A percentile compares a stretch with the other conserved stretches of the same genome.
These are phyloP conservation scores for Phaeosphaeria sp. DNA, from an alignment of 2,329 filamentous ascomycete species.

Conservation along the genomic window DNA sequence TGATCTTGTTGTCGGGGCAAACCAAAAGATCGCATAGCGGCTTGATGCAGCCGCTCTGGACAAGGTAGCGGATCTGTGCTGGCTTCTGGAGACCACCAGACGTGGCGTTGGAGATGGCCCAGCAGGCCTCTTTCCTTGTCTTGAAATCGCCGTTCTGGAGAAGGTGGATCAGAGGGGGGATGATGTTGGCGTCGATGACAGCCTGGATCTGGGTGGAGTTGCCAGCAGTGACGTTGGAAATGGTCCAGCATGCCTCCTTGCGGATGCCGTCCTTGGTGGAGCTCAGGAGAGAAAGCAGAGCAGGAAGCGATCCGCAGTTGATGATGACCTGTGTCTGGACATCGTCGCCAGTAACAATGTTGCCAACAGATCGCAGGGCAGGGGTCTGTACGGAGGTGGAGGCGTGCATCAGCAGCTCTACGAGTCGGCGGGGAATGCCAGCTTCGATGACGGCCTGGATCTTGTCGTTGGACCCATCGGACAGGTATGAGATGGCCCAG, in stretches of 20 bases:
- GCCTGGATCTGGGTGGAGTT: conserved; percentile 98
- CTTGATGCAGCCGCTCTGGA: conserved; percentile 93
- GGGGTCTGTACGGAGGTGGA: conserved; percentile 98
- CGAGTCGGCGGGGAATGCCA: conserved; percentile 92
- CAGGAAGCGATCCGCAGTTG: conserved; percentile 92
- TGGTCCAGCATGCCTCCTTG: conserved; percentile 99
- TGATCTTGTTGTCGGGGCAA: conserved; percentile 99
- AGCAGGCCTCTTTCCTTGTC: conserved; percentile 98
- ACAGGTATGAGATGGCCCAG: conserved; percentile 99
- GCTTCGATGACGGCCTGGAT: conserved; percentile 99
- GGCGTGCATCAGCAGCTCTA: conserved; percentile 96
- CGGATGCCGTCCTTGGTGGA: conserved; percentile 98
- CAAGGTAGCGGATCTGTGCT: conserved; percentile 96
- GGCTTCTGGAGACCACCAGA: conserved; percentile 98
- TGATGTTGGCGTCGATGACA: conserved; percentile 95
- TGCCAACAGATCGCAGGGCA: conserved; percentile 93
- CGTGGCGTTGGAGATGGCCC: conserved; percentile 98
- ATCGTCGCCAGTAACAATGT: conserved; percentile 98
- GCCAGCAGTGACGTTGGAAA: conserved; percentile 97
- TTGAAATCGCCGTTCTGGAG: conserved; percentile 97
- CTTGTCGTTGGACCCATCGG: conserved; percentile 98
- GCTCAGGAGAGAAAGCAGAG: conserved; percentile 90
- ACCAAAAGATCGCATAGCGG: conserved; percentile 92
- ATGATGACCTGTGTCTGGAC: conserved; percentile 99
- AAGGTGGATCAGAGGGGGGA: conserved; percentile 93